These are phyloP conservation scores for Alternaria angustiovoidea DNA, from an alignment of 2,329 filamentous ascomycete genomes.

Conservation along the genomic window DNA sequence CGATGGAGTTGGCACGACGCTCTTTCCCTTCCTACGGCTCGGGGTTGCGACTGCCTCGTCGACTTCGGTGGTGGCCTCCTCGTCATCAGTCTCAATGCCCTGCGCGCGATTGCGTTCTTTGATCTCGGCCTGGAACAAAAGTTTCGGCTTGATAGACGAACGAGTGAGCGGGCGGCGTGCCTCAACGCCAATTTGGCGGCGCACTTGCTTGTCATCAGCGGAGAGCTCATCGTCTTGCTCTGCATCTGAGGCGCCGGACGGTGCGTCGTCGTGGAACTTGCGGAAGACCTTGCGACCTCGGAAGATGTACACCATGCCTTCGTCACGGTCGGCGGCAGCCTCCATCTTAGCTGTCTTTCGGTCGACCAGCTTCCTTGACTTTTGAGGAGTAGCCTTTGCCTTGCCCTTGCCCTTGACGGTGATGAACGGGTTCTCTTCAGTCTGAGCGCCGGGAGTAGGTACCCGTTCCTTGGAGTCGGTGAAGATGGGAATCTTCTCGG, in stretches of 20 bases:
- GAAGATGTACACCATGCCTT: slow-evolving; percentile 80
- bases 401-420: slow-evolving; percentile 57
- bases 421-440: slow-evolving; percentile 75
- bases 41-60: slow-evolving; percentile 48
- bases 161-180: slow-evolving; percentile 66
- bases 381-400: slow-evolving; percentile 59
- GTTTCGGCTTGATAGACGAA: slow-evolving; percentile 74
- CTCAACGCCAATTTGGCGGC: slow-evolving; percentile 47
- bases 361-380: slow-evolving; percentile 57
- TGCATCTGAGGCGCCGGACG: slow-evolving; percentile 46
- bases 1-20: slow-evolving; percentile 61
- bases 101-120: slow-evolving; percentile 54
- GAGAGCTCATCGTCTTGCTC: slow-evolving; percentile 41
- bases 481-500: slow-evolving; percentile 72
- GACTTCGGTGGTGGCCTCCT: slow-evolving; percentile 66
- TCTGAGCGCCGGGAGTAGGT: slow-evolving; percentile 70
- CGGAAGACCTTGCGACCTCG: slow-evolving; percentile 82
- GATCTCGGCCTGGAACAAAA: slow-evolving; percentile 70
- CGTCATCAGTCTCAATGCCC: slow-evolving; percentile 60
- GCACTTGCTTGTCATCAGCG: slow-evolving; percentile 51
- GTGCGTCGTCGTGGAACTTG: slow-evolving; percentile 63
- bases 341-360: slow-evolving; percentile 68
- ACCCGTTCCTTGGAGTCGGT: slow-evolving; percentile 80
- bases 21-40: slow-evolving; percentile 48
- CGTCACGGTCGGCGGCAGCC: slow-evolving; percentile 69